Percentiles rank a stretch among this genome's conserved stretches.
Evolutionary conservation across 371 early-diverging fungal genomes (phyloP).

Genomic region (Cokeromyces recurvatus): DNA sequence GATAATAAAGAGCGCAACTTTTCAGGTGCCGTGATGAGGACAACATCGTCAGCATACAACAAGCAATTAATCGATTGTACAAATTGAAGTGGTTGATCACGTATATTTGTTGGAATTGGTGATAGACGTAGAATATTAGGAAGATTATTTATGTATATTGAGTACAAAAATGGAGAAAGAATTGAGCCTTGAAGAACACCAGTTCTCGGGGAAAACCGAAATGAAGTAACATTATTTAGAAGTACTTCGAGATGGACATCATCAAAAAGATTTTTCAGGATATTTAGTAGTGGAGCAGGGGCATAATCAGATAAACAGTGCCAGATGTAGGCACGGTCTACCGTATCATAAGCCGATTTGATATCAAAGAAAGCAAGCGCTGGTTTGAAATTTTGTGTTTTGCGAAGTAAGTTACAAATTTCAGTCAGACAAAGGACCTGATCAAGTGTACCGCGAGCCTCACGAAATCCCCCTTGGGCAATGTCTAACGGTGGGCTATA

Average conservation of each 20-base stretch:
- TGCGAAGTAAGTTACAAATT: not conserved
- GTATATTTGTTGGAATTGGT: not conserved
- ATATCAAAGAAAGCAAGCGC: conserved; percentile 16
- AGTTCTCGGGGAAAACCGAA: conserved; percentile 8
- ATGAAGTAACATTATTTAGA: conserved; percentile 2
- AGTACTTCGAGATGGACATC: conserved; percentile 4
- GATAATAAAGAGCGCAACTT: not conserved
- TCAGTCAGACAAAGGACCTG: conserved; percentile 20
- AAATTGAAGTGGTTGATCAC: not conserved
- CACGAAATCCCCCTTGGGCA: conserved; percentile 31
- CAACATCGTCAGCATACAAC: conserved; percentile 7
- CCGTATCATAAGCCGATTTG: conserved; percentile 14
- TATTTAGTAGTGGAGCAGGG: not conserved
- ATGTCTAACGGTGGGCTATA: conserved; percentile 4
- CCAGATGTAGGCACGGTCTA: conserved; percentile 10
- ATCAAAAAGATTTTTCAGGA: conserved; percentile 19
- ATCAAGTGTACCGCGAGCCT: conserved; percentile 14
- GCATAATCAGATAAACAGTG: not conserved
- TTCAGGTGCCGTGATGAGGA: not conserved
- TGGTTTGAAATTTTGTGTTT: not conserved
- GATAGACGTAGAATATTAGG: conserved; percentile 12
- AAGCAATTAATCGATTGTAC: not conserved
- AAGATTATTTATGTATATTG: conserved; percentile 18
- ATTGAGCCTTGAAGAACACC: conserved; percentile 9
- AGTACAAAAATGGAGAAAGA: conserved; percentile 8